Percentiles rank a stretch among this genome's conserved stretches.
Conservation (phyloP, 1,284 basidiomycete genomes). For the Puccinia triticina region DNA sequence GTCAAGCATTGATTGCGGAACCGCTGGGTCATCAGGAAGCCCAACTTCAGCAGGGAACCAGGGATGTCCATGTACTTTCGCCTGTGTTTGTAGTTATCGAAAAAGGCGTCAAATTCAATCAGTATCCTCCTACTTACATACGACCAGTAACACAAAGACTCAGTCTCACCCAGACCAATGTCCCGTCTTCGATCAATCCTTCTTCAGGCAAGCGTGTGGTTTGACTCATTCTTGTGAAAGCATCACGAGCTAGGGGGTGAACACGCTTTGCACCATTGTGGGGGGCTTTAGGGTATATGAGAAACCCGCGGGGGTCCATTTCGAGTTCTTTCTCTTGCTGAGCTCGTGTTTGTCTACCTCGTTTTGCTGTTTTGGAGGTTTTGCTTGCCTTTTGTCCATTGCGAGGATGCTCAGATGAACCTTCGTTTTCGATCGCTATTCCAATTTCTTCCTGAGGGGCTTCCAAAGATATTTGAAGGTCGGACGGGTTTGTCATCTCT, state of each 20-base stretch:
- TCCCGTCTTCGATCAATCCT: conserved; percentile 44
- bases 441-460: neutral
- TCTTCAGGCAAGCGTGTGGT: conserved; percentile 43
- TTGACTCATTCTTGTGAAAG: conserved; percentile 47
- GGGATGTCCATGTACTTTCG: conserved; percentile 47
- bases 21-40: conserved; percentile 27
- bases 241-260: conserved; percentile 44
- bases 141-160: neutral
- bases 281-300: conserved; percentile 46
- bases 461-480: neutral
- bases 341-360: conserved; percentile 8
- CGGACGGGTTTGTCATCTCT: neutral
- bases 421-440: neutral
- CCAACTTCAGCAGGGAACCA: conserved; percentile 52
- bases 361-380: conserved; percentile 18
- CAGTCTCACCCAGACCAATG: conserved; percentile 49
- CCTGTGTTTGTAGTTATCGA: conserved; percentile 26
- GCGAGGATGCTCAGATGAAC: neutral
- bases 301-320: conserved; percentile 33
- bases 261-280: conserved; percentile 25
- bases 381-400: conserved; percentile 16
- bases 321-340: conserved; percentile 41
- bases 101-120: neutral
- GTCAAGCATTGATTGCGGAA: conserved; percentile 41
- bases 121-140: neutral